Base-by-base conservation (phyloP, 2,329 filamentous ascomycete species). In the Setomelanomma holmii region DNA sequence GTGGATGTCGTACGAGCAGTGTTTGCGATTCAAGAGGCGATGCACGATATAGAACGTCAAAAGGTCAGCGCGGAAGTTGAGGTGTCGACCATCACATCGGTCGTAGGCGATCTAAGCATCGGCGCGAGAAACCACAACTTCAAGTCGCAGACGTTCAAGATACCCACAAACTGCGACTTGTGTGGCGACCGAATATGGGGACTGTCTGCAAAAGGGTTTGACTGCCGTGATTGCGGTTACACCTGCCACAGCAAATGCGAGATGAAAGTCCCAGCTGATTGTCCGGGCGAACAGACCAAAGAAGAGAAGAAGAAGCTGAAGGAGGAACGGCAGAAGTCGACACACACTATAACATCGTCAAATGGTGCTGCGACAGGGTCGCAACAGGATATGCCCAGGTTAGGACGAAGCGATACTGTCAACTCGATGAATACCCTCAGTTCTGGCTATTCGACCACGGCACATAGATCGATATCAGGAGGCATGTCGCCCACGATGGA, bases 241-340 rank as follows among this genome's bases (percentile, higher is more conserved):
- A 97, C 93, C 1, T 99, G 95, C 71, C 95, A 99, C 77, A 96
- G 88, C 80, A 99, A 99, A 78, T 99, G 95, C 74, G 91, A 99
- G 79, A 95, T 99, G 89, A 99, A 98, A 76, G 95, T 98, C 0
- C 92, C 95, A 0, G 90, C 95, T 6, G 91, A 96, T 71, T 99
- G 95, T 69, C 95, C 95, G 0, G 95, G 95, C 43, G 95, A 98
- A 70, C 86, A 95, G 71, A 88, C 83, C 58, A 99, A 98, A 76
- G 95, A 98, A 57, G 93, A 96, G 66, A 93, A 88, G 79, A 99
- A 97, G 81, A 96, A 93, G 67, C 82, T 96, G 36, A 98, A 98
- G 76, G 83, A 84, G 36, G 89, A 93, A 71, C 85, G 93, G 55
- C 93, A 98, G 76, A 88, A 90, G 53, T 82, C 87, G 4, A 89